These are phyloP conservation scores for Pontederia crassipes DNA, from an alignment of 176 grass and related monocot species.

Conservation along the genomic window DNA sequence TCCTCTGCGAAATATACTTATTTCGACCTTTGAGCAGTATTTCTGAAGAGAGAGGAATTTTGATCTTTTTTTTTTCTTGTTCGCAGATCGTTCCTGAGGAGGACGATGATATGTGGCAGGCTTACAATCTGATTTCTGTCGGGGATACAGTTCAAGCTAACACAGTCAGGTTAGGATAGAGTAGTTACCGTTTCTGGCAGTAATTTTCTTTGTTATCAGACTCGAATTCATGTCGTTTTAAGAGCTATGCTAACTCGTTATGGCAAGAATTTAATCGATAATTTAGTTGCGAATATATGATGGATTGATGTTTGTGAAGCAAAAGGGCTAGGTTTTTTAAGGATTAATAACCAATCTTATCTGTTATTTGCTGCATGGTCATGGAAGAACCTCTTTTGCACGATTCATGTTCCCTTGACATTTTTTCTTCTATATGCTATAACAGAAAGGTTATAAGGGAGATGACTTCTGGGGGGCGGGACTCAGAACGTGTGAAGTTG, in stretches of 20 bases:
- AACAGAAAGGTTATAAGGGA: slow-evolving; percentile 75
- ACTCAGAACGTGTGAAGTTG: slow-evolving; percentile 75
- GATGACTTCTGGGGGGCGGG: slow-evolving; percentile 56
- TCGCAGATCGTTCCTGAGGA: slow-evolving; percentile 63
- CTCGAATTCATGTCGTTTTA: too few species aligned
- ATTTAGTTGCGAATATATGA: too few species aligned
- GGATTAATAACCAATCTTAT: background rate
- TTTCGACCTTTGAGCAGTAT: too few species aligned
- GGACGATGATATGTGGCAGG: slow-evolving; percentile 94
- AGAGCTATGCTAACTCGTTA: too few species aligned
- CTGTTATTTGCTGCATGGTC: background rate
- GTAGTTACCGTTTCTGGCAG: too few species aligned
- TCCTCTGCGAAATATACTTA: too few species aligned
- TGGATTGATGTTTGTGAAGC: too few species aligned
- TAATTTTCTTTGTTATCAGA: background rate
- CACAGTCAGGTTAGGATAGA: slow-evolving; percentile 49
- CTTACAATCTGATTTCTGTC: slow-evolving; percentile 63
- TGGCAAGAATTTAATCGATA: too few species aligned
- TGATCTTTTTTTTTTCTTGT: background rate
- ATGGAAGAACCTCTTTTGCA: background rate
- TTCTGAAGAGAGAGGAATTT: too few species aligned
- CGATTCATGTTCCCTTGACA: slow-evolving; percentile 7
- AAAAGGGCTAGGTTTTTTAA: background rate
- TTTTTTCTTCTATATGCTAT: background rate
- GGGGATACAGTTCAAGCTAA: slow-evolving; percentile 57